Conservation (phyloP, 306 rosid species). For the Senna siamea region DNA sequence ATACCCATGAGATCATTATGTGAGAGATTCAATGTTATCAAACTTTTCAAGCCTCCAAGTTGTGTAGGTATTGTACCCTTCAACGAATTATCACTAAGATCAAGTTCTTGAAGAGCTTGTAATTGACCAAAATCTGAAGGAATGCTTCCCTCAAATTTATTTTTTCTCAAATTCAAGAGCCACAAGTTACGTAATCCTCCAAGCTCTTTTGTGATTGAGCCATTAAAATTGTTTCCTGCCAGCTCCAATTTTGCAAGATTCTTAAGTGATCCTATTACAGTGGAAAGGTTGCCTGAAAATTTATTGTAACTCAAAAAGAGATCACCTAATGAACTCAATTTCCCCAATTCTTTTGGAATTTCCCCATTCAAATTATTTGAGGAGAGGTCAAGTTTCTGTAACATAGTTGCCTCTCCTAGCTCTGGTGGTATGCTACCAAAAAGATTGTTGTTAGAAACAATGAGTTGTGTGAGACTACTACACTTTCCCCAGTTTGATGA, state of each 20-base stretch:
- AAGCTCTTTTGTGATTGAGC: slow-evolving; percentile 35
- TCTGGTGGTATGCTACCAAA: slow-evolving; percentile 37
- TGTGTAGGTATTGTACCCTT: slow-evolving; percentile 27
- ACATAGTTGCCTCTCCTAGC: slow-evolving; percentile 20
- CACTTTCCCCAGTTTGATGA: slow-evolving; percentile 31
- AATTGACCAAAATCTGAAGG: slow-evolving; percentile 35
- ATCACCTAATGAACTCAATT: not conserved
- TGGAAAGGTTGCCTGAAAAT: slow-evolving; percentile 33
- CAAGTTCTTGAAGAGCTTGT: slow-evolving; percentile 39
- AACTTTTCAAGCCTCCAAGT: slow-evolving; percentile 24
- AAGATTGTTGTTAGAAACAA: slow-evolving; percentile 26
- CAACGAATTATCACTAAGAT: slow-evolving; percentile 43
- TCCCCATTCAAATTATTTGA: slow-evolving; percentile 40
- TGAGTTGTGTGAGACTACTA: slow-evolving; percentile 11
- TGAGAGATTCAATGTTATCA: slow-evolving; percentile 48
- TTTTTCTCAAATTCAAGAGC: slow-evolving; percentile 37
- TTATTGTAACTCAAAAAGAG: slow-evolving; percentile 27
- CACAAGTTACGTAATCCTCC: not conserved
- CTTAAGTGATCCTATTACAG: slow-evolving; percentile 26
- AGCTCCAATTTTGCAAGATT: slow-evolving; percentile 35
- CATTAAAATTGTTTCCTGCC: slow-evolving; percentile 35
- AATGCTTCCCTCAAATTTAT: slow-evolving; percentile 37
- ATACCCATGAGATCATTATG: slow-evolving; percentile 44
- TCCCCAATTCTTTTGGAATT: slow-evolving; percentile 48
- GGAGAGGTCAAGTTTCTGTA: slow-evolving; percentile 38